phyloP scores from a whole-genome alignment of 306 rosid genomes.

The Casuarina cunninghamiana region DNA sequence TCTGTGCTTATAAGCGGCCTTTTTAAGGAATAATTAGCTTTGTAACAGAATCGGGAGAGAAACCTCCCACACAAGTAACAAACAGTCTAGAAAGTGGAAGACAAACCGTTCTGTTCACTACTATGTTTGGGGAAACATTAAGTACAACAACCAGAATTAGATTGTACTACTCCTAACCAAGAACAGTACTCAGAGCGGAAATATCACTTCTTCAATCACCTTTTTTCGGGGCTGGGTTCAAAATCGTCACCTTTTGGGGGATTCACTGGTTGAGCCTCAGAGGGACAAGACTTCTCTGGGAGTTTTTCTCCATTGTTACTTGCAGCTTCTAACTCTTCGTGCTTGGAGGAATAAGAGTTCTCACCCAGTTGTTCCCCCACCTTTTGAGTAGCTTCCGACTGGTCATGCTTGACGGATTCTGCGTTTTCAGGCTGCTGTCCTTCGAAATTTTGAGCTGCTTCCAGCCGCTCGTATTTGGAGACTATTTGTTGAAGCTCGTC shows the following conservation, averaged over 20 bases:
- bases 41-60: no score
- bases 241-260: conserved; percentile 26
- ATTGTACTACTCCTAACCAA: conserved; percentile 24
- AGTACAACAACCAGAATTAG: conserved; percentile 16
- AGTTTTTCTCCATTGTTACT: conserved; percentile 26
- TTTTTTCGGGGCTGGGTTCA: conserved; percentile 26
- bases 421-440: conserved; percentile 34
- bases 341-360: conserved; percentile 15
- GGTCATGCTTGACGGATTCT: conserved; percentile 33
- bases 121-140: conserved; percentile 16
- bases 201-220: conserved; percentile 33
- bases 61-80: background rate
- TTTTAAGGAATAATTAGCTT: no score
- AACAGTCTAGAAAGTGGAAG: background rate
- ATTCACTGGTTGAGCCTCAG: conserved; percentile 35
- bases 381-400: conserved; percentile 34
- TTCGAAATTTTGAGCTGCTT: conserved; percentile 43
- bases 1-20: no score
- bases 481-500: conserved; percentile 74
- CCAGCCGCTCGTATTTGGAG: conserved; percentile 66
- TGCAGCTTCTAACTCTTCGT: conserved; percentile 34
- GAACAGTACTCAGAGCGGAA: conserved; percentile 21
- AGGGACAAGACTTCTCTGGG: conserved; percentile 22
- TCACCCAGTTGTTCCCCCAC: background rate
- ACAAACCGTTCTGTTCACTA: background rate